phyloP scores from a whole-genome alignment of 2,329 filamentous ascomycete species.

The Colletotrichum cordylinicola region DNA sequence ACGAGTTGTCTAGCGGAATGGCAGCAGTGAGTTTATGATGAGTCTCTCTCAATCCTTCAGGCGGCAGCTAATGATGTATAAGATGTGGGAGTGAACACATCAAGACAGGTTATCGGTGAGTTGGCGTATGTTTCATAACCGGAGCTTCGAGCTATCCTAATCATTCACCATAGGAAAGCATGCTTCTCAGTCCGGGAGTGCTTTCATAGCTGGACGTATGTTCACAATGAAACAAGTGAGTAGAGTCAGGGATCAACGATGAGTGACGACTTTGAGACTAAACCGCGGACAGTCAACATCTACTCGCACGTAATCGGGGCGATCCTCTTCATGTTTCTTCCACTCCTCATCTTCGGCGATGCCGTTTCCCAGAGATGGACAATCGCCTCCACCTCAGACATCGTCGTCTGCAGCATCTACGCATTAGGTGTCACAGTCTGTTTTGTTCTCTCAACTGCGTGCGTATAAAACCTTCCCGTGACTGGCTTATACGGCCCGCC shows the following conservation, averaged over 20 bases:
- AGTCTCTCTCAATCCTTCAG: neutral
- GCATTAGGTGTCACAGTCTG: constrained; percentile 50
- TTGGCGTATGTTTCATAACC: neutral
- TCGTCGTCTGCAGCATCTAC: constrained; percentile 47
- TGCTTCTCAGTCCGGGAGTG: neutral
- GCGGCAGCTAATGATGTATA: neutral
- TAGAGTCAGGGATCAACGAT: neutral
- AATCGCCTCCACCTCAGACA: constrained; percentile 38
- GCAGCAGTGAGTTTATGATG: constrained; percentile 4
- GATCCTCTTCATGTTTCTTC: constrained; percentile 42
- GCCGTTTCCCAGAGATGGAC: constrained; percentile 40
- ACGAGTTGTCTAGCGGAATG: neutral
- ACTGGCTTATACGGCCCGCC: accelerated
- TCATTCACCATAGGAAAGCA: neutral
- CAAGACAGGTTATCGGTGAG: constrained; percentile 8
- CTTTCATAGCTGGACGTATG: neutral
- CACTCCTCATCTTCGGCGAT: constrained; percentile 39
- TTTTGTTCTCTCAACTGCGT: constrained; percentile 51
- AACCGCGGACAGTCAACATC: constrained; percentile 45
- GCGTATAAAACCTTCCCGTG: constrained; percentile 5
- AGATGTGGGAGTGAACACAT: constrained; percentile 18
- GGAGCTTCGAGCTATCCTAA: neutral
- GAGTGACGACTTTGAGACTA: neutral
- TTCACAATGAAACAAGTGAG: constrained; percentile 14
- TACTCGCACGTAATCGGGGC: constrained; percentile 49